These are phyloP conservation scores for Pterocarpus macrocarpus DNA, from an alignment of 306 rosid genomes.

Conservation along the genomic window DNA sequence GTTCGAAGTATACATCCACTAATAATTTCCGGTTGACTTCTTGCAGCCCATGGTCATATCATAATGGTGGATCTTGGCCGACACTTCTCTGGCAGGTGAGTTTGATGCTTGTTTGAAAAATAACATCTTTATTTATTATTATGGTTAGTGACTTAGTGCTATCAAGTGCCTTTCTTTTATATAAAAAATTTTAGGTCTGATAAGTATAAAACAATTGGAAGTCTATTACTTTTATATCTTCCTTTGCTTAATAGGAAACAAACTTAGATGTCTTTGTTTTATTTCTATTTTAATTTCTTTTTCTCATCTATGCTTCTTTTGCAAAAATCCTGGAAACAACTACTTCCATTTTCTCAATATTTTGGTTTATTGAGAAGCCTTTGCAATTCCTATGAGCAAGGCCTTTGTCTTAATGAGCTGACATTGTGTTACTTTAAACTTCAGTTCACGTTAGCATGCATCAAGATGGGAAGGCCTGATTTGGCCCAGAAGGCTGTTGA, in stretches of 20 bases:
- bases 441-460: slow-evolving; percentile 95
- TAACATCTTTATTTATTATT: not conserved
- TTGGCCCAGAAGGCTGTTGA: slow-evolving; percentile 85
- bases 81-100: slow-evolving; percentile 93
- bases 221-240: not conserved
- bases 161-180: not conserved
- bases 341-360: slow-evolving; percentile 22
- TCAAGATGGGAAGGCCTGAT: slow-evolving; percentile 91
- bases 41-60: slow-evolving; percentile 96
- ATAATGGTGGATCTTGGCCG: slow-evolving; percentile 97
- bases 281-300: too few species aligned
- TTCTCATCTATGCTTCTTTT: slow-evolving; percentile 19
- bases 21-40: slow-evolving; percentile 41
- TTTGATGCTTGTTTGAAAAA: slow-evolving; percentile 34
- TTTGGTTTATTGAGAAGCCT: not conserved
- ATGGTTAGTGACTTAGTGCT: not conserved
- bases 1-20: slow-evolving; percentile 7
- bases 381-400: not conserved
- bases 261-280: too few species aligned
- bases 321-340: slow-evolving; percentile 21
- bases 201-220: slow-evolving; percentile 9
- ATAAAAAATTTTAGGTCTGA: not conserved
- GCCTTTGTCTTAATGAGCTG: slow-evolving; percentile 32
- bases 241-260: not conserved
- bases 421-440: slow-evolving; percentile 39